Evolutionary conservation across 1,139 yeast species (phyloP), one percentile per base, ranked within the genome.

Genomic region (Lodderomyces jiufengensis): DNA sequence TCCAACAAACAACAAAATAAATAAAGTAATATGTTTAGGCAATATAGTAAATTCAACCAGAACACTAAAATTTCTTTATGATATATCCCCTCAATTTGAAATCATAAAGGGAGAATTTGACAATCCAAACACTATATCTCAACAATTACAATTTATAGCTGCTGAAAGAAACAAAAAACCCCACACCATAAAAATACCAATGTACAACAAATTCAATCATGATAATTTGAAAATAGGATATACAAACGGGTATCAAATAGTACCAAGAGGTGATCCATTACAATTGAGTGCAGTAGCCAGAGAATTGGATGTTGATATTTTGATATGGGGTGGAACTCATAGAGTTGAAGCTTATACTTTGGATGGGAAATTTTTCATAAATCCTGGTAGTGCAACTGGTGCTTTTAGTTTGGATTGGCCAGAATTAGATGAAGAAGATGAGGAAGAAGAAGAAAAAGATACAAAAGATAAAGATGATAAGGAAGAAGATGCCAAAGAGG

Each of bases 241-340:
- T 48, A 80, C 92, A 5, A 83, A 85, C 48, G 97, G 97, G 8
- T 83, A 78, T 55, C 83, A 84, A 24, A 70, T 88, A 3, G 81
- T 90, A 9, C 98, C 98, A 1, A 77, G 79, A 43, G 78, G 79
- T 31, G 98, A 92, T 52, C 95, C 97, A 3, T 76, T 90, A 50
- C 81, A 95, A 31, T 67, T 92, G 41, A 69, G 86, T 49, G 77
- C 84, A 1, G 73, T 85, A 41, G 96, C 98, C 0, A 71, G 98
- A 42, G 92, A 88, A 59, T 68, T 90, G 68, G 95, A 90, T 55
- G 97, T 86, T 31, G 97, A 92, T 58, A 75, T 92, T 8, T 67
- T 92, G 49, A 70, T 92, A n/a, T 87, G 95, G 86, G 97, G 97
- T n/a, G 95, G 96, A 0, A 82, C 95, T 2, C 95, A 87, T 56